Base-by-base conservation (phyloP, 768 basidiomycete species). In the Phaeotremella fagi region DNA sequence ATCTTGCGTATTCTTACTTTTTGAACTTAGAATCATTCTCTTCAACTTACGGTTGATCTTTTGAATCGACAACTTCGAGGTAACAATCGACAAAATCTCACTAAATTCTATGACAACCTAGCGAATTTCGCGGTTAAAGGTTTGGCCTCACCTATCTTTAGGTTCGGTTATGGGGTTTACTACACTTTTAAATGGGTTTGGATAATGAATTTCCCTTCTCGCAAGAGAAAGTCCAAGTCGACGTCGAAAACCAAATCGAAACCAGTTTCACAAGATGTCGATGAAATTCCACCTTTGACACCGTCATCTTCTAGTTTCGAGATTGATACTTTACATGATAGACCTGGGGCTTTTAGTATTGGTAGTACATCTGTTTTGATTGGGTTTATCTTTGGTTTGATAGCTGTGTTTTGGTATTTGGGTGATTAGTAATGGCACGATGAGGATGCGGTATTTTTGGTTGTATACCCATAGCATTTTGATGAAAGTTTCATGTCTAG, bases 341-440 rank as follows among this genome's bases (percentile, higher is more conserved):
- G 38, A 18, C 38, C 38, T 12, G 38, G 38, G 22, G 38, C 38
- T 12, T 41, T 9, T 41, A 41, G 38, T 41, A 11, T 41, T 11
- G 38, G 38, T 41, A 41, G 38, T 41, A 41, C 38, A 20, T 41
- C 38, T 12, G 38, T 41, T 41, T 41, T 41, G 38, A 12, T 41
- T 7, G 38, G 38, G 6, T 11, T 18, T 41, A 20, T 41, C 22
- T 11, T 41, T 12, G 38, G 38, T 11, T 41, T 11, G 7, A 41
- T 41, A 12, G 38, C 38, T 7, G 12, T 41, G 38, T 41, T 41
- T 41, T 41, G 38, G 38, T 41, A 41, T 41, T 22, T 41, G 11
- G 38, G 38, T 9, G 38, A 41, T 41, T 41, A 22, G 20, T 6
- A 20, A 6, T 41, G 11, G 38, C 12, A 6, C 22, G 38, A 12